Conservation (phyloP, 1,284 basidiomycete species). For the Tilletiopsis washingtonensis region DNA sequence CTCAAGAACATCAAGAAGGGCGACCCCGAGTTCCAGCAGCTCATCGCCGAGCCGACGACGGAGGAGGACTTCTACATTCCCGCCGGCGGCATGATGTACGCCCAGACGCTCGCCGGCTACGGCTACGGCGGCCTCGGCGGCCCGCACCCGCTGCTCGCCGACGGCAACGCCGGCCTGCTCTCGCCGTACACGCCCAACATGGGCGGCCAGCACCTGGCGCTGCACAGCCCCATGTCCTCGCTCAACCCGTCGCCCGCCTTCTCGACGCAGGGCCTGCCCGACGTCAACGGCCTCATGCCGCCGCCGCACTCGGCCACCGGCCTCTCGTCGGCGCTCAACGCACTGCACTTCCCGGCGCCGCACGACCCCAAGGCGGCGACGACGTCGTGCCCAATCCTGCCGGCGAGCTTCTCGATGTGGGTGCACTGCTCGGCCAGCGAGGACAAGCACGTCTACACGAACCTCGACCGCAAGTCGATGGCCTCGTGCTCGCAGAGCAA, state of each 20-base stretch:
- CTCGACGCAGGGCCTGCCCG: not conserved
- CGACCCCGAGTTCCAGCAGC: conserved; percentile 46
- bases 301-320: conserved; percentile 29
- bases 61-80: conserved; percentile 47
- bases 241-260: conserved; percentile 4
- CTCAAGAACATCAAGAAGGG: conserved; percentile 47
- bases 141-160: conserved; percentile 21
- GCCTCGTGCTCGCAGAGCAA: conserved; percentile 26
- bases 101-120: conserved; percentile 42
- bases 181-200: conserved; percentile 33
- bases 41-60: conserved; percentile 41
- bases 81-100: conserved; percentile 47
- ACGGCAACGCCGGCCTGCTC: conserved; percentile 18
- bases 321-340: conserved; percentile 37
- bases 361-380: conserved; percentile 11
- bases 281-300: not conserved
- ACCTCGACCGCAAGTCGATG: conserved; percentile 35
- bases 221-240: conserved; percentile 6
- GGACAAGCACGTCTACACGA: conserved; percentile 42
- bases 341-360: conserved; percentile 25
- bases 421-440: conserved; percentile 34
- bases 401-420: conserved; percentile 46
- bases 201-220: conserved; percentile 13
- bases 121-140: conserved; percentile 40
- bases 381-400: conserved; percentile 32